Evolutionary conservation across 306 rosid genomes (phyloP).

Genomic region (Cicer cuneatum): DNA sequence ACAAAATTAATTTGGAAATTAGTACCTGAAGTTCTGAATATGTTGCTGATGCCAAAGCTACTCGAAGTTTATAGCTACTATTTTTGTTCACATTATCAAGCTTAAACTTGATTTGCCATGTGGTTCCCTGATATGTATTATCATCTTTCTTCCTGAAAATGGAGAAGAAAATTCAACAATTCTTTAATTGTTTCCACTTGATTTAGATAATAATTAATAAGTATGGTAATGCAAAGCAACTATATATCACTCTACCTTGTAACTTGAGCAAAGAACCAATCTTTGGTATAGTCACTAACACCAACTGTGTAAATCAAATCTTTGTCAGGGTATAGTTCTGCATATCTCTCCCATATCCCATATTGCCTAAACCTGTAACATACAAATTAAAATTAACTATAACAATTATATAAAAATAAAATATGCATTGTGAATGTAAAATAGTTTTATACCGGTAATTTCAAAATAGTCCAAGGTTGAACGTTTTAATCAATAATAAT

Average conservation of each 20-base stretch:
- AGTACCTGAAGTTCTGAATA: slow-evolving; percentile 80
- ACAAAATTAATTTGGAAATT: not conserved
- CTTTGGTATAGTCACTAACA: slow-evolving; percentile 68
- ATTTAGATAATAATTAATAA: not conserved
- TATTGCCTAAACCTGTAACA: slow-evolving; percentile 79
- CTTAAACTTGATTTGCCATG: slow-evolving; percentile 87
- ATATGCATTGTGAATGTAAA: no score
- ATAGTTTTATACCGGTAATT: no score
- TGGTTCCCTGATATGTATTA: slow-evolving; percentile 83
- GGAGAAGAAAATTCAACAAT: not conserved
- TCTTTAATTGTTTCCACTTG: not conserved
- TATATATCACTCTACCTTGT: slow-evolving; percentile 58
- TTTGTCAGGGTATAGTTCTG: slow-evolving; percentile 72
- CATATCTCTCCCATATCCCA: slow-evolving; percentile 93
- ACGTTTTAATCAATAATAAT: not conserved
- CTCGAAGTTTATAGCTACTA: slow-evolving; percentile 64
- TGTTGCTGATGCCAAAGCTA: slow-evolving; percentile 87
- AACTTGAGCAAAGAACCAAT: slow-evolving; percentile 96
- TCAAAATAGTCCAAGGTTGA: not conserved
- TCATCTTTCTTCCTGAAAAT: slow-evolving; percentile 66
- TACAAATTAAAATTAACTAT: not conserved
- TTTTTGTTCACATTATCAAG: slow-evolving; percentile 55
- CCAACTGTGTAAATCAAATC: slow-evolving; percentile 81
- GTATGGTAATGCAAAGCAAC: not conserved
- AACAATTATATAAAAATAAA: no score